Evolutionary conservation across 164 flowering plant genomes (phyloP).

Genomic region (Aristolochia fimbriata): DNA sequence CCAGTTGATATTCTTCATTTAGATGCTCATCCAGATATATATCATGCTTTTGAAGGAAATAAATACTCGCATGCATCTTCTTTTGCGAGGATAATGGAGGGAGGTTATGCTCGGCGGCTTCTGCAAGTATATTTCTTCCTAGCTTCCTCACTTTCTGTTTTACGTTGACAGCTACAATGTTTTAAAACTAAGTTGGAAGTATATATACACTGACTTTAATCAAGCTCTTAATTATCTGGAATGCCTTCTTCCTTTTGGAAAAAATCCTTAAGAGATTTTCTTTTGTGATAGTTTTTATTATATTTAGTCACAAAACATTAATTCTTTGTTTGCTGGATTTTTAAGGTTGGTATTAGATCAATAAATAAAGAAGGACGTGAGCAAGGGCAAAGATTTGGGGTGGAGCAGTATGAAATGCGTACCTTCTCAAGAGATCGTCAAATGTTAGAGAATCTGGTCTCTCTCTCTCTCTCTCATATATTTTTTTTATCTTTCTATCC

Average conservation of each 20-base stretch:
- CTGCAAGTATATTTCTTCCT: slow-evolving; percentile 43
- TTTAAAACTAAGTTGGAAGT: no score
- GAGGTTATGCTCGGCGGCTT: slow-evolving; percentile 92
- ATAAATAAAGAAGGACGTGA: slow-evolving; percentile 88
- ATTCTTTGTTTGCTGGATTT: background rate
- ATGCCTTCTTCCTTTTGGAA: no score
- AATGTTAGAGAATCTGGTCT: slow-evolving; percentile 80
- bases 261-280: background rate
- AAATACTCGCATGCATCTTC: slow-evolving; percentile 96
- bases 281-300: no score
- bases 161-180: no score
- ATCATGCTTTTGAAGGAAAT: slow-evolving; percentile 89
- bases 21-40: slow-evolving; percentile 99
- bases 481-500: slow-evolving; percentile 2
- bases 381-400: slow-evolving; percentile 87
- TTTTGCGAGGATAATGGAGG: slow-evolving; percentile 98
- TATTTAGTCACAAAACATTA: background rate
- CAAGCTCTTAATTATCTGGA: no score
- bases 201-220: no score
- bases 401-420: slow-evolving; percentile 93
- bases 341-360: slow-evolving; percentile 91
- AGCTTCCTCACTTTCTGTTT: no score
- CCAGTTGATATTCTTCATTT: slow-evolving; percentile 95
- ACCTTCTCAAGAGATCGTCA: slow-evolving; percentile 82
- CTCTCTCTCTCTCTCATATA: slow-evolving; percentile 10